A percentile compares a stretch with the other conserved stretches of the same genome.
phyloP scores from a whole-genome alignment of 371 early-diverging fungal genomes.

The Lichtheimia ornata region DNA sequence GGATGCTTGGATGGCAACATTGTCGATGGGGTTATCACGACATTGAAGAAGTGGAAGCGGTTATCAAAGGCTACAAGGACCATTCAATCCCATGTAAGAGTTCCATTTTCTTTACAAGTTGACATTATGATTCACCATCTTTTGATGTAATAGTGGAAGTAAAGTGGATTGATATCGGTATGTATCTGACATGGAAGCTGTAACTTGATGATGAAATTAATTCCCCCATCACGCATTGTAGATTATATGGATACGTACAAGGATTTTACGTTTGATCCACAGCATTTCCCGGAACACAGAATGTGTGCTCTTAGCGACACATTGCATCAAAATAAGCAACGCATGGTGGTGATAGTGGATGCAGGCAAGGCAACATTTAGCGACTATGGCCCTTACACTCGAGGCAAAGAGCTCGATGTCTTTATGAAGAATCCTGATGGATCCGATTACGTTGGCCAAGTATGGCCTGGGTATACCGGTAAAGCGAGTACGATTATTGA shows the following conservation, averaged over 20 bases:
- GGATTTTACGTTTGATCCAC: slow-evolving; percentile 53
- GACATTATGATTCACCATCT: background rate
- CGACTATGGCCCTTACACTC: slow-evolving; percentile 43
- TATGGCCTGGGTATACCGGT: slow-evolving; percentile 69
- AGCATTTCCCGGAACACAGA: slow-evolving; percentile 40
- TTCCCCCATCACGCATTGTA: background rate
- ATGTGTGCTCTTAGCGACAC: slow-evolving; percentile 26
- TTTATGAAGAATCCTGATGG: slow-evolving; percentile 56
- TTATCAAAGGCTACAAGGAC: slow-evolving; percentile 51
- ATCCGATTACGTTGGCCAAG: slow-evolving; percentile 49
- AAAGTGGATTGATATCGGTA: slow-evolving; percentile 73
- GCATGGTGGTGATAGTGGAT: slow-evolving; percentile 53
- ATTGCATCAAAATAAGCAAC: slow-evolving; percentile 41
- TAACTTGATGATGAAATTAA: background rate
- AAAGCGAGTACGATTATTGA: background rate
- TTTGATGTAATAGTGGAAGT: slow-evolving; percentile 23
- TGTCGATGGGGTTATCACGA: slow-evolving; percentile 71
- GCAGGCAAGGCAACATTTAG: slow-evolving; percentile 41
- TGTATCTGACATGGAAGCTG: background rate
- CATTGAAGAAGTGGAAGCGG: slow-evolving; percentile 54
- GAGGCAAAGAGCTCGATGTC: slow-evolving; percentile 40
- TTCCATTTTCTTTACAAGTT: background rate
- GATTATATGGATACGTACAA: slow-evolving; percentile 62
- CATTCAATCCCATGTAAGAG: slow-evolving; percentile 61
- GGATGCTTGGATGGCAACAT: slow-evolving; percentile 70